These are phyloP conservation scores for Leishmania mexicana DNA, from an alignment of 208 protist species.

Conservation along the genomic window DNA sequence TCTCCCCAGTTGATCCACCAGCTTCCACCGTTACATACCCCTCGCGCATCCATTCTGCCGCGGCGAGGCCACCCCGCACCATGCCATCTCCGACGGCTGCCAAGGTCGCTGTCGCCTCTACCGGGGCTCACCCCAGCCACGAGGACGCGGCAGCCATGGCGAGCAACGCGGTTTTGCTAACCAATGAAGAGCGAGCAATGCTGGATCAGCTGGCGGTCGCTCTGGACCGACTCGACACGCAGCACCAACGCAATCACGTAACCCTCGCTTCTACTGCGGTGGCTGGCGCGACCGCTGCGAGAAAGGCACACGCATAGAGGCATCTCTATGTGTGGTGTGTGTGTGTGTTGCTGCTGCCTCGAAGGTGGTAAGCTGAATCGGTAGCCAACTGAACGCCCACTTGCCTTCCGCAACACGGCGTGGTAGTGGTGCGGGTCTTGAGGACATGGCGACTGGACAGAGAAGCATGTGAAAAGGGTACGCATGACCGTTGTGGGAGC, in stretches of 20 bases:
- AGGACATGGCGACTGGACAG: not conserved
- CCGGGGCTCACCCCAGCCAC: not conserved
- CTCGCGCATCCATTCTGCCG: not conserved
- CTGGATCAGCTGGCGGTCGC: conserved; percentile 27
- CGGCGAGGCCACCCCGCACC: not conserved
- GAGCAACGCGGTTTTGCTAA: conserved; percentile 17
- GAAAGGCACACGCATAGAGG: not conserved
- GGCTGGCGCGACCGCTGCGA: not conserved
- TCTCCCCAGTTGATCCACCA: not conserved
- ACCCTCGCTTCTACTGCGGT: not conserved
- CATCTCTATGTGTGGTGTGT: not conserved
- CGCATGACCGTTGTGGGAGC: not conserved
- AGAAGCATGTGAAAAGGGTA: not conserved
- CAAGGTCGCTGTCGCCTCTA: not conserved
- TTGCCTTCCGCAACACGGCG: not conserved
- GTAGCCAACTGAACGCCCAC: not conserved
- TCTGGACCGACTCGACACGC: conserved; percentile 18
- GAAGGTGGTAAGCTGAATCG: not conserved
- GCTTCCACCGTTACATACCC: not conserved
- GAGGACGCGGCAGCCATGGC: not conserved
- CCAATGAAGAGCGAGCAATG: conserved; percentile 28
- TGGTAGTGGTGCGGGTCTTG: not conserved
- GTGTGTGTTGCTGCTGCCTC: not conserved
- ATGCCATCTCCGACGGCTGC: not conserved
- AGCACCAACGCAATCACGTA: conserved; percentile 9